Evolutionary conservation across 768 basidiomycete genomes (phyloP).

Genomic region (Tephrocybe sp.): DNA sequence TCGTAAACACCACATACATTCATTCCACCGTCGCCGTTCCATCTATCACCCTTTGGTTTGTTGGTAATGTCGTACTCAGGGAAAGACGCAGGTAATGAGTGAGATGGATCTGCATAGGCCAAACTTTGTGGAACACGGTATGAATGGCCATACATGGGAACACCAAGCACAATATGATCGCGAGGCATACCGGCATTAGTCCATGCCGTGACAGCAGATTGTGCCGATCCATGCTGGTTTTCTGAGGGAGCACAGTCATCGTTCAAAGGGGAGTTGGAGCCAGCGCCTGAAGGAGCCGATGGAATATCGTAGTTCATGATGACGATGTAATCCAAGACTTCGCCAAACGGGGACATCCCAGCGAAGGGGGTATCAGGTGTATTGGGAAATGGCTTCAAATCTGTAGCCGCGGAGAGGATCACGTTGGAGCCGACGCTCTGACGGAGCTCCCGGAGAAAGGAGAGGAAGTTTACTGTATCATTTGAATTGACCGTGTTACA

Average conservation of each 20-base stretch:
- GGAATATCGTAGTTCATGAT: conserved; percentile 73
- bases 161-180: conserved; percentile 73
- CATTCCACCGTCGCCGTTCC: conserved; percentile 44
- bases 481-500: conserved; percentile 62
- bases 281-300: conserved; percentile 53
- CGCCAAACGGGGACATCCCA: conserved; percentile 65
- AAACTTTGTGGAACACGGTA: conserved; percentile 41
- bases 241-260: conserved; percentile 65
- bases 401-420: conserved; percentile 71
- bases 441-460: conserved; percentile 73
- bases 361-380: conserved; percentile 50
- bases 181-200: conserved; percentile 72
- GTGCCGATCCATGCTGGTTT: conserved; percentile 71
- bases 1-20: conserved; percentile 60
- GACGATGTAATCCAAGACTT: conserved; percentile 71
- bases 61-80: conserved; percentile 46
- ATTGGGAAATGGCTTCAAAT: conserved; percentile 64
- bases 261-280: conserved; percentile 81
- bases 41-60: conserved; percentile 52
- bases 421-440: conserved; percentile 48
- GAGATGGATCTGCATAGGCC: conserved; percentile 33
- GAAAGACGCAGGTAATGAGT: conserved; percentile 39
- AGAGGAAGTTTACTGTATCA: conserved; percentile 78
- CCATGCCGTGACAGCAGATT: conserved; percentile 74
- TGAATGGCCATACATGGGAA: conserved; percentile 82